phyloP scores from a whole-genome alignment of 257 asterid genomes.

The Penstemon eatonii region DNA sequence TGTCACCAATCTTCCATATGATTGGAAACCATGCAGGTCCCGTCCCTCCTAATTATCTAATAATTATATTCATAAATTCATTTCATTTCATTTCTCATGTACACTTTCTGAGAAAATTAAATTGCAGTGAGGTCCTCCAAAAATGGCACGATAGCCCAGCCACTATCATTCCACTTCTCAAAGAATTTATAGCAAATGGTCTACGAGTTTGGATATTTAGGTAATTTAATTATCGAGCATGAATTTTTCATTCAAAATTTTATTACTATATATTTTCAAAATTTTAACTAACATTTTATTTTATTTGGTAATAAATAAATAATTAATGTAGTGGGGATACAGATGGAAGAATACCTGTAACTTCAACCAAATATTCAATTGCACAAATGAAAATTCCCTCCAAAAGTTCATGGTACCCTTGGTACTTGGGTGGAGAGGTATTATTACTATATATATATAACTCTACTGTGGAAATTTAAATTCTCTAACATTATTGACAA shows the following conservation, averaged over 20 bases:
- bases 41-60: too few species aligned
- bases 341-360: conserved; percentile 78
- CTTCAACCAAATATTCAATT: conserved; percentile 61
- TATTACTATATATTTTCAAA: too few species aligned
- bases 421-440: conserved; percentile 71
- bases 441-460: too few species aligned
- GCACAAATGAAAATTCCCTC: conserved; percentile 46
- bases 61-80: too few species aligned
- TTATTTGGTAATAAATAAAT: too few species aligned
- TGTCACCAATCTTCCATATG: conserved; percentile 56
- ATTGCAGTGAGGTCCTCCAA: conserved; percentile 49
- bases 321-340: conserved; percentile 56
- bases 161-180: conserved; percentile 58
- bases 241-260: background rate
- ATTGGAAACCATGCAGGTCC: conserved; percentile 80
- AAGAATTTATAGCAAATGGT: conserved; percentile 54
- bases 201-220: conserved; percentile 78
- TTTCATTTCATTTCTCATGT: too few species aligned
- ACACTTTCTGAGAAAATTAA: conserved; percentile 2
- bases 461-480: too few species aligned
- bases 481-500: background rate
- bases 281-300: too few species aligned
- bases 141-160: conserved; percentile 58
- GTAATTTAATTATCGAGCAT: conserved; percentile 33
- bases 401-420: conserved; percentile 59